Percentiles rank a stretch among this genome's conserved stretches.
phyloP scores from a whole-genome alignment of 371 early-diverging fungal species.

The Saksenaea oblongispora region DNA sequence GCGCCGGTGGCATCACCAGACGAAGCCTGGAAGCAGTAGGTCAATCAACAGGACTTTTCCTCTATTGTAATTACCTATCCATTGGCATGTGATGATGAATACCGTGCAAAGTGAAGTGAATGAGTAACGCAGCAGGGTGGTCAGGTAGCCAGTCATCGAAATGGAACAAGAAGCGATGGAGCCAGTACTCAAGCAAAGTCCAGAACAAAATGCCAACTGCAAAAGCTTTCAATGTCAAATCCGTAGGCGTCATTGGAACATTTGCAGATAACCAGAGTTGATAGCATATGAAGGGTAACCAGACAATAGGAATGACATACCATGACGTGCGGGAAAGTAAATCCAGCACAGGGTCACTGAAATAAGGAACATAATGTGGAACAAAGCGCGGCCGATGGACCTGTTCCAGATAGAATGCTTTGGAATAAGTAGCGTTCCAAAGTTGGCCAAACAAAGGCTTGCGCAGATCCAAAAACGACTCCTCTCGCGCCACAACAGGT shows the following conservation, averaged over 20 bases:
- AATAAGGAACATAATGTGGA: constrained; percentile 70
- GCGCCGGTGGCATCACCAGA: constrained; percentile 95
- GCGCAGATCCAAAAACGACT: constrained; percentile 82
- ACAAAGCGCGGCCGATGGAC: constrained; percentile 85
- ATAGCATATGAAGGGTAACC: constrained; percentile 75
- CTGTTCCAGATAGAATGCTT: constrained; percentile 84
- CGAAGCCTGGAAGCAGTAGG: constrained; percentile 61
- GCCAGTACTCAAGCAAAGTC: constrained; percentile 78
- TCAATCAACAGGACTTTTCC: background rate
- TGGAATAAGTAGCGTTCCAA: constrained; percentile 73
- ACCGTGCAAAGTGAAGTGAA: constrained; percentile 92
- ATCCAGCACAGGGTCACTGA: constrained; percentile 73
- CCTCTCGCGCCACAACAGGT: constrained; percentile 30
- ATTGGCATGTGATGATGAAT: constrained; percentile 96
- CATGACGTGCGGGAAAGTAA: constrained; percentile 86
- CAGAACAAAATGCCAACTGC: constrained; percentile 74
- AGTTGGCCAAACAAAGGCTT: constrained; percentile 88
- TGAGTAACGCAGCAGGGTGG: constrained; percentile 64
- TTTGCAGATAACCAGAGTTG: constrained; percentile 38
- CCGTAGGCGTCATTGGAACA: background rate
- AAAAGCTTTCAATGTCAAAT: constrained; percentile 32
- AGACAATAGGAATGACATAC: constrained; percentile 87
- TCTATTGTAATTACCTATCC: constrained; percentile 66
- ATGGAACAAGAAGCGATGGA: constrained; percentile 94
- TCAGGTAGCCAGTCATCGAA: constrained; percentile 87